Base-by-base conservation (phyloP, 2,329 filamentous ascomycete genomes). In the Aspergillus phoenicis region DNA sequence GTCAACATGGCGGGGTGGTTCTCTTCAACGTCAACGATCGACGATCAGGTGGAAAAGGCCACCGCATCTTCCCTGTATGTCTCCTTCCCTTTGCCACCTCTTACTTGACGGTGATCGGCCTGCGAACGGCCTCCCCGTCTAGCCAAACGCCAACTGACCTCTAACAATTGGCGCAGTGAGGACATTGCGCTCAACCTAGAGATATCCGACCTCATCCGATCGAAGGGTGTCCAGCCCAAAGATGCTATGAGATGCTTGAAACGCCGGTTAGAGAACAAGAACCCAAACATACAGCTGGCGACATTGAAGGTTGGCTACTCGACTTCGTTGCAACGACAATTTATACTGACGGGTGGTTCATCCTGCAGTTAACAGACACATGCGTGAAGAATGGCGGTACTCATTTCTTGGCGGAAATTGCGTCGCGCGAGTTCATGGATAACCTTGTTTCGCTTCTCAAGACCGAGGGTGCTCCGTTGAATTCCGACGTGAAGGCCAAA, bases 231-330 rank as follows among this genome's bases (percentile, higher is more conserved):
- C 54, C 93, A 93, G 77, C 94, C 95, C 57, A 97, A 94, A 78
- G 95, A 99, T 79, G 95, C 95, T 64, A 99, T 99, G 95, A 91
- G 93, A 76, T 94, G 92, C 47, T 82, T 99, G 72, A 98, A 97
- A 81, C 88, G 88, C 75, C 89, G 95, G 76, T 93, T 99, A 82
- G 93, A 91, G 78, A 93, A 97, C 83, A 96, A 93, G 83, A 99
- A 99, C 74, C 95, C 95, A 38, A 99, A 99, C 77, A 89, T 95
- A 38, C 95, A 99, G 81, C 83, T 99, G 38, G 95, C 93, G 69
- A 91, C 95, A n/a, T 81, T 99, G 58, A 96, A 95, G 77, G 92
- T 95, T 83, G 61, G 81, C 64, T 38, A 48, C 33, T n/a, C 26
- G n/a, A 47, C 26, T 4, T 20, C 55, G n/a, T 13, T 36, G 11